phyloP scores from a whole-genome alignment of 108 stramenopile species.

The Mayamaea pseudoterrestris region DNA sequence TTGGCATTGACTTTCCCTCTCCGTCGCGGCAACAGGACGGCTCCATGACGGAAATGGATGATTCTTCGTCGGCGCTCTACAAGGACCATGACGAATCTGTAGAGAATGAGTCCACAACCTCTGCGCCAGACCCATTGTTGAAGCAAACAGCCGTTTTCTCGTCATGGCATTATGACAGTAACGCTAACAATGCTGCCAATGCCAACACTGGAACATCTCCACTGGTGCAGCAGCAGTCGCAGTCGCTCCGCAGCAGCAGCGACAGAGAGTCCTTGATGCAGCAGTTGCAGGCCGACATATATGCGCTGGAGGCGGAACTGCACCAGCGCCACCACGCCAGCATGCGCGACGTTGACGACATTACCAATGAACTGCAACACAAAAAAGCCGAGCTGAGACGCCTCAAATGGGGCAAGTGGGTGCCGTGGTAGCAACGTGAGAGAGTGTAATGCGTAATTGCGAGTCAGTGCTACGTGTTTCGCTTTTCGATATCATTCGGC shows the following conservation, averaged over 20 bases:
- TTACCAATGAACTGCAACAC: conserved; percentile 35
- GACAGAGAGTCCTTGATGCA: not conserved
- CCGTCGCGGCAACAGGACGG: too few relatives aligned
- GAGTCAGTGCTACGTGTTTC: too few relatives aligned
- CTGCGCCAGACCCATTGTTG: not conserved
- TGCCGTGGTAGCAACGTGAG: conserved; percentile 6
- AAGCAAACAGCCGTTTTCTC: not conserved
- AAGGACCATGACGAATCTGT: too few relatives aligned
- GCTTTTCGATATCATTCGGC: too few relatives aligned
- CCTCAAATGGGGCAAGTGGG: conserved; percentile 30
- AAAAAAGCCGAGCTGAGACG: conserved; percentile 37
- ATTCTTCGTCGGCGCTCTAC: too few relatives aligned
- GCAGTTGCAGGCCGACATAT: conserved; percentile 33
- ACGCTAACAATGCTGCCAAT: not conserved
- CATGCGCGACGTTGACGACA: conserved; percentile 48
- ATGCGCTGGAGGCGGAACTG: conserved; percentile 31
- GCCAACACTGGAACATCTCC: not conserved
- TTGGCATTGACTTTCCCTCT: too few relatives aligned
- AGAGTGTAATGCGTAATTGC: not conserved
- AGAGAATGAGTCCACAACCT: too few relatives aligned
- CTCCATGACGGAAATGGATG: too few relatives aligned
- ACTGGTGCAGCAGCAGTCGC: too few relatives aligned
- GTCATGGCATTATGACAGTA: conserved; percentile 4
- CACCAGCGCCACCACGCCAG: conserved; percentile 41
- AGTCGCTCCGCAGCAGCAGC: too few relatives aligned